These are phyloP conservation scores for Diaporthe amygdali DNA, from an alignment of 2,329 filamentous ascomycete species.

Conservation along the genomic window DNA sequence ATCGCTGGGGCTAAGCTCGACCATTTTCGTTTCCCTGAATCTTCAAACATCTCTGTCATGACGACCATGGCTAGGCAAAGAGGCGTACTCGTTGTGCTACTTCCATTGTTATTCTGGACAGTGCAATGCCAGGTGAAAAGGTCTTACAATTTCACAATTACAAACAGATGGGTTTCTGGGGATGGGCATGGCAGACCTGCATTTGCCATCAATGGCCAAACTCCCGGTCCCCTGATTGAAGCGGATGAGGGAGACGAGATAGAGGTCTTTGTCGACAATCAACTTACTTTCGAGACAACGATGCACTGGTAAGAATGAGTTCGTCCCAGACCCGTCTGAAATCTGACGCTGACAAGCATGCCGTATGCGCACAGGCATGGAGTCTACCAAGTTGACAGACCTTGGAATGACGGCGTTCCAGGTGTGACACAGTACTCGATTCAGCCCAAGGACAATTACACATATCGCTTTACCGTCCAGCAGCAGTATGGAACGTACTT, in stretches of 20 bases:
- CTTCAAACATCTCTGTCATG: not conserved
- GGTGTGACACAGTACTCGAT: slow-evolving; percentile 29
- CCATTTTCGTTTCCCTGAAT: not conserved
- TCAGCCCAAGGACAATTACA: slow-evolving; percentile 25
- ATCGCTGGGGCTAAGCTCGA: not conserved
- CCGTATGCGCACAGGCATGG: slow-evolving; percentile 20
- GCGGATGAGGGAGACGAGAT: slow-evolving; percentile 27
- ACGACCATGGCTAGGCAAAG: not conserved
- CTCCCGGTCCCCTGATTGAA: slow-evolving; percentile 24
- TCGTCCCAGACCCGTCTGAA: not conserved
- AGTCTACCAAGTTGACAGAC: slow-evolving; percentile 27
- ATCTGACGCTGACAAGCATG: not conserved
- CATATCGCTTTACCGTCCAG: slow-evolving; percentile 26
- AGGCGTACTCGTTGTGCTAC: not conserved
- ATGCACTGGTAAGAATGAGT: slow-evolving; percentile 25
- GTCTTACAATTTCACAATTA: slow-evolving; percentile 18
- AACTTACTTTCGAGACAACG: slow-evolving; percentile 25
- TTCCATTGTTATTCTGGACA: slow-evolving; percentile 3
- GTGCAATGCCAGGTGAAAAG: slow-evolving; percentile 4
- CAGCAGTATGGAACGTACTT: slow-evolving; percentile 29
- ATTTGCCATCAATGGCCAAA: slow-evolving; percentile 25
- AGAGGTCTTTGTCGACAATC: slow-evolving; percentile 26
- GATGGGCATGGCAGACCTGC: slow-evolving; percentile 27
- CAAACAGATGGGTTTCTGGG: not conserved
- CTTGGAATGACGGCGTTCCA: slow-evolving; percentile 28